A percentile compares a stretch with the other conserved stretches of the same genome.
These are phyloP conservation scores for Jaapia argillacea DNA, from an alignment of 768 basidiomycete species.

Conservation along the genomic window DNA sequence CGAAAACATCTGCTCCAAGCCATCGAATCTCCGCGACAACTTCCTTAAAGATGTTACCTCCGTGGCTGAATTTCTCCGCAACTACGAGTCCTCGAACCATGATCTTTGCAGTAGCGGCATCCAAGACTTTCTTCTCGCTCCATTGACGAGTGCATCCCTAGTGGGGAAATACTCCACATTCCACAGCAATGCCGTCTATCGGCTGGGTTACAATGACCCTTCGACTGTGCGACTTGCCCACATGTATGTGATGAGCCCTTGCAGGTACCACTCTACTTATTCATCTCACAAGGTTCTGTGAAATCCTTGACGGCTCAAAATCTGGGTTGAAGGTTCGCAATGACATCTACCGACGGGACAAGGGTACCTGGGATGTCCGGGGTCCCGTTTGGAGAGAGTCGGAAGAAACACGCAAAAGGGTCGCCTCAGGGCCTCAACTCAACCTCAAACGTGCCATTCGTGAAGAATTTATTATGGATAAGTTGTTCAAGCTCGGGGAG, in stretches of 20 bases:
- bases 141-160: conserved; percentile 31
- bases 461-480: conserved; percentile 21
- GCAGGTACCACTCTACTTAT: background rate
- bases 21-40: conserved; percentile 26
- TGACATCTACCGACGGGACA: conserved; percentile 21
- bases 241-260: conserved; percentile 32
- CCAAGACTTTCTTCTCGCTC: conserved; percentile 41
- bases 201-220: background rate
- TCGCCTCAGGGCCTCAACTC: too few species aligned
- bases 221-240: background rate
- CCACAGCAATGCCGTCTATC: background rate
- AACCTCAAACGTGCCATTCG: conserved; percentile 1
- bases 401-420: background rate
- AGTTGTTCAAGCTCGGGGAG: background rate
- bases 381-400: conserved; percentile 17
- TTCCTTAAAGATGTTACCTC: conserved; percentile 35
- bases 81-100: conserved; percentile 11
- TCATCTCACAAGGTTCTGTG: conserved; percentile 37
- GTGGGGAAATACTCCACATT: conserved; percentile 15
- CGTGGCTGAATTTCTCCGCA: conserved; percentile 31
- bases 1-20: conserved; percentile 37
- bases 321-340: conserved; percentile 39
- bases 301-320: conserved; percentile 46
- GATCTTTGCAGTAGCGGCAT: conserved; percentile 23
- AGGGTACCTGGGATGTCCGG: conserved; percentile 12